phyloP scores from a whole-genome alignment of 1,284 basidiomycete species.

The Cryptococcus wingfieldii region DNA sequence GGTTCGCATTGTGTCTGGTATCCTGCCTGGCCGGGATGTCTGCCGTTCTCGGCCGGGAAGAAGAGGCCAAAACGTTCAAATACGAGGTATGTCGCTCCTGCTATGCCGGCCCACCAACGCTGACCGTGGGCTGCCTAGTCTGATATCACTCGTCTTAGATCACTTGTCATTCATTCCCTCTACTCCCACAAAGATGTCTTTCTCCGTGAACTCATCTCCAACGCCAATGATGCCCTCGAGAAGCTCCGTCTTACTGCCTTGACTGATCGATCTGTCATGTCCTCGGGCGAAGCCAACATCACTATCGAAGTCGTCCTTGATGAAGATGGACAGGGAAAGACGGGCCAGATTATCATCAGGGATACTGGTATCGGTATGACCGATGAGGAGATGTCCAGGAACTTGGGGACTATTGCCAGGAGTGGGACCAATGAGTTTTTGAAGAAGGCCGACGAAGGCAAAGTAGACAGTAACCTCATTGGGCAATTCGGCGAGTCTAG shows the following conservation, averaged over 20 bases:
- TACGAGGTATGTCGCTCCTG: constrained; percentile 63
- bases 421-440: constrained; percentile 92
- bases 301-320: constrained; percentile 71
- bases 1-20: constrained; percentile 14
- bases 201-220: constrained; percentile 86
- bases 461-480: constrained; percentile 69
- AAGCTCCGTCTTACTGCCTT: constrained; percentile 80
- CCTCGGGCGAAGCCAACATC: constrained; percentile 64
- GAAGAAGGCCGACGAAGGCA: constrained; percentile 56
- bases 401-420: constrained; percentile 83
- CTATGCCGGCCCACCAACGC: background rate
- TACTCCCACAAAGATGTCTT: constrained; percentile 72
- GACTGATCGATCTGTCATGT: constrained; percentile 68
- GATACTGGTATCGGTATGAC: constrained; percentile 95
- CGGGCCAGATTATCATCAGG: constrained; percentile 71
- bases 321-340: constrained; percentile 56
- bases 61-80: constrained; percentile 49
- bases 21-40: constrained; percentile 54
- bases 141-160: constrained; percentile 82
- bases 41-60: constrained; percentile 59
- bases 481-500: constrained; percentile 68
- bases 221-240: constrained; percentile 91
- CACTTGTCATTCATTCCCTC: constrained; percentile 75
- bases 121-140: constrained; percentile 55
- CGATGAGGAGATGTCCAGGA: constrained; percentile 66